Evolutionary conservation across 805 yeast species (phyloP), one percentile per base, ranked within the genome.

Genomic region (Candida michaelii): DNA sequence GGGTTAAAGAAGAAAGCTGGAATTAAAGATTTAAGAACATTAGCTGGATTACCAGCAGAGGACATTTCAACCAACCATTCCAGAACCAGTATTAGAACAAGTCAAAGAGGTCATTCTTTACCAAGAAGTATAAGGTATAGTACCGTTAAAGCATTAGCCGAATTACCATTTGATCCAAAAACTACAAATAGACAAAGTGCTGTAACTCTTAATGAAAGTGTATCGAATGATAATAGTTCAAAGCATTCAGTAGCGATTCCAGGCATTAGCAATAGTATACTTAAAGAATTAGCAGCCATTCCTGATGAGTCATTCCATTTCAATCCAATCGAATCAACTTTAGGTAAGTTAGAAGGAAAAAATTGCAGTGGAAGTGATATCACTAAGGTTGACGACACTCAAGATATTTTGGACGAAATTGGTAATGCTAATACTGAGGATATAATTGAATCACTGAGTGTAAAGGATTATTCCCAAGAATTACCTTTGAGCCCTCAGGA

Each of bases 291-390:
- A 36, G 95, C 95, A 1, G 85, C 85, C 5, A 80, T 90, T 39
- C 91, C 97, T 0, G 97, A 91, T 59, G 89, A 84, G 36, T 73
- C 82, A 0, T 66, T 76, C 31, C 71, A 67, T 30, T 77, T 73
- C 21, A 79, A 74, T 13, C 96, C 96, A 0, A 69, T 89, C 11
- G 75, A 73, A 39, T 79, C 81, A 36, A 89, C 98, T 0, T 68
- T 90, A 51, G 71, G 71, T 63, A 90, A 85, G 62, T 68, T 91
- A 23, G 95, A 87, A 62, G 98, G 51, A 18, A 41, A 37, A 27
- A 48, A 43, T 17, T 30, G 29, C 48, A 47, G 40, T 53, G 32
- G 40, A 16, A 43, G 46, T 29, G 52, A 48, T 25, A 43, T 40
- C 2, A 48, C 52, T 7, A 47, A 40, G n/a, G 47, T 46, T 18